These are phyloP conservation scores for Geotrichum australiense DNA, from an alignment of 1,139 yeast genomes.

Conservation along the genomic window DNA sequence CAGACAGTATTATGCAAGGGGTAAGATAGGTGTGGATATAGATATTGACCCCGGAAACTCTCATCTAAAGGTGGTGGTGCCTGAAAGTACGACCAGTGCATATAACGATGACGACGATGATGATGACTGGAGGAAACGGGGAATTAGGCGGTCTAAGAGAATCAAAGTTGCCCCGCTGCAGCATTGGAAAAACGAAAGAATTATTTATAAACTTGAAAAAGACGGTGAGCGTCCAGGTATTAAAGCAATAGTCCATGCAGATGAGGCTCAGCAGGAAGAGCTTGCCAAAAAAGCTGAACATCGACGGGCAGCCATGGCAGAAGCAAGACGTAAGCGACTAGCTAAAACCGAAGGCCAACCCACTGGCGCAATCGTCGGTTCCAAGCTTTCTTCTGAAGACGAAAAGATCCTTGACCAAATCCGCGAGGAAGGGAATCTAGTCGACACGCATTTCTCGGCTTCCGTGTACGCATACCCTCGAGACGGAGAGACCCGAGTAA, in stretches of 20 bases:
- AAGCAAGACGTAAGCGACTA: no score
- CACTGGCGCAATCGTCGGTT: no score
- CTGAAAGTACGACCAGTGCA: no score
- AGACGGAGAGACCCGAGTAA: constrained; percentile 35
- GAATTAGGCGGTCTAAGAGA: constrained; percentile 51
- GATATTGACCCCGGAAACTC: not conserved
- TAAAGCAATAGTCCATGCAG: constrained; percentile 24
- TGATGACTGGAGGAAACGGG: constrained; percentile 1
- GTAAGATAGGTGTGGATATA: no score
- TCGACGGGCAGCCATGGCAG: no score
- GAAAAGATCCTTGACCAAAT: constrained; percentile 44
- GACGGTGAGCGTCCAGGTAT: constrained; percentile 31
- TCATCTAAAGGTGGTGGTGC: not conserved
- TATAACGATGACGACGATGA: not conserved
- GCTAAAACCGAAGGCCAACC: no score
- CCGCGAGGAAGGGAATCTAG: constrained; percentile 37
- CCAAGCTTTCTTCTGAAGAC: no score
- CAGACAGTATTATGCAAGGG: no score
- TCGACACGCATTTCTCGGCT: constrained; percentile 33
- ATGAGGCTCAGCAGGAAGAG: constrained; percentile 7
- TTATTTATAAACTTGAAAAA: constrained; percentile 48
- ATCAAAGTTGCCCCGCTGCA: constrained; percentile 68
- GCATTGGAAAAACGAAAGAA: constrained; percentile 77
- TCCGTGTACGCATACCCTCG: constrained; percentile 46
- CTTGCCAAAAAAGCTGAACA: no score